phyloP scores from a whole-genome alignment of 148 eudicot genomes.

The Cornus controversa region DNA sequence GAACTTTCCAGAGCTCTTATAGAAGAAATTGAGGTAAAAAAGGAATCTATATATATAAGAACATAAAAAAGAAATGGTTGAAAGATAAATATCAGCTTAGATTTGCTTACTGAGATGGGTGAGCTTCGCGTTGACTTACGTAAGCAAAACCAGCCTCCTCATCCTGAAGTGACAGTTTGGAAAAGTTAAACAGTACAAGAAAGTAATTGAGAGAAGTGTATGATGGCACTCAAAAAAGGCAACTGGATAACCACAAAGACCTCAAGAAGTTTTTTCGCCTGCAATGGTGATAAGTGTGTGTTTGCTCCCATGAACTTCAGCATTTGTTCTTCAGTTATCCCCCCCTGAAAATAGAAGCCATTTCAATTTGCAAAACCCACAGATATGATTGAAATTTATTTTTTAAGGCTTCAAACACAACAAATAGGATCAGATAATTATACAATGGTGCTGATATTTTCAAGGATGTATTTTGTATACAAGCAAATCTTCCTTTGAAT shows the following conservation, averaged over 20 bases:
- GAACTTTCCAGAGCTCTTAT: neutral
- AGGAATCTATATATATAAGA: neutral
- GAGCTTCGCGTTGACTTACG: constrained; percentile 88
- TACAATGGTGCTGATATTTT: neutral
- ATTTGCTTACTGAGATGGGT: constrained; percentile 72
- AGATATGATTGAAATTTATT: neutral
- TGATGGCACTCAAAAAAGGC: constrained; percentile 3
- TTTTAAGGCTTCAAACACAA: neutral
- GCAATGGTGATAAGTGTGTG: constrained; percentile 62
- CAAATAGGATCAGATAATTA: neutral
- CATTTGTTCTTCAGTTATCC: constrained; percentile 96
- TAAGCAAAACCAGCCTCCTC: constrained; percentile 83
- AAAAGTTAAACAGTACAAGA: constrained; percentile 11
- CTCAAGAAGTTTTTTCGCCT: constrained; percentile 88
- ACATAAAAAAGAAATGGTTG: neutral
- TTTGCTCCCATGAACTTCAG: constrained; percentile 93
- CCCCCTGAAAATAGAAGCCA: constrained; percentile 52
- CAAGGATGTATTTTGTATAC: neutral
- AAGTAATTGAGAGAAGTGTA: neutral
- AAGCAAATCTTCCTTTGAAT: neutral
- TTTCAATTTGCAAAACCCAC: neutral
- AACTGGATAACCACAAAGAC: constrained; percentile 32
- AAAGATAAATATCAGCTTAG: constrained; percentile 12
- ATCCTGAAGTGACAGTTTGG: constrained; percentile 50
- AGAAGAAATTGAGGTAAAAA: constrained; percentile 6